Base-by-base conservation (phyloP, 139 green algal genomes). In the Chlamydomonas sphaeroides region DNA sequence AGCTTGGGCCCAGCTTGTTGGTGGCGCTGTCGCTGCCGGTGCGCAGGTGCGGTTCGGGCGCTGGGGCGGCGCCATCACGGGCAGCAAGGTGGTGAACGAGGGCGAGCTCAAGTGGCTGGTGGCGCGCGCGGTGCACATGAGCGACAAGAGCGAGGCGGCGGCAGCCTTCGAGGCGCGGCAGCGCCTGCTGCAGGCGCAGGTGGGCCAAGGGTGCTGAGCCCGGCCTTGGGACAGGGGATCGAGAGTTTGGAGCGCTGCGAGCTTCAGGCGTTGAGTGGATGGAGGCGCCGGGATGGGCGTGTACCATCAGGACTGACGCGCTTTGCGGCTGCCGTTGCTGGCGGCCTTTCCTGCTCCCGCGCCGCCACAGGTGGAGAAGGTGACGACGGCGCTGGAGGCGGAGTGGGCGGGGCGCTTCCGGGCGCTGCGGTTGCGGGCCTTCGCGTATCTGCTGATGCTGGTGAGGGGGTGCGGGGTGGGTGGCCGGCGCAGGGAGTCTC, bases 71-170 rank as follows among this genome's bases (percentile, higher is more conserved):
- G 73, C 78, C 71, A 87, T 87, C 72, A 82, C 65, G 6, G 65
- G 49, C 82, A 84, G 73, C 66, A 80, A 78, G 65, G 82, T 87
- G 82, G 82, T 87, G 36, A 79, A 68, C 42, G 82, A 87, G 66
- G 70, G 66, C 28, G 82, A 87, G 65, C 73, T 87, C 71, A 69
- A 73, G 41, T 87, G 82, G 82, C 72, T 87, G 45, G 82, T 87
- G 73, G 82, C 68, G 35, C 65, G 82, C 20, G 70, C 82, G 25
- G 82, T 87, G 74, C 68, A 80, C 73, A 51, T 87, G 82, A 66
- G 51, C 26, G 73, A 87, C 35, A 79, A 79, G 48, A 74, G 35
- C 53, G 74, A 83, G 17, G 63, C 66, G 32, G 74, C 73, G n/a
- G 56, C 65, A 11, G 62, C 39, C 5, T 87, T 68, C 35, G 65